Evolutionary conservation across 305 asterid genomes (phyloP).

Genomic region (Coffea humblotiana): DNA sequence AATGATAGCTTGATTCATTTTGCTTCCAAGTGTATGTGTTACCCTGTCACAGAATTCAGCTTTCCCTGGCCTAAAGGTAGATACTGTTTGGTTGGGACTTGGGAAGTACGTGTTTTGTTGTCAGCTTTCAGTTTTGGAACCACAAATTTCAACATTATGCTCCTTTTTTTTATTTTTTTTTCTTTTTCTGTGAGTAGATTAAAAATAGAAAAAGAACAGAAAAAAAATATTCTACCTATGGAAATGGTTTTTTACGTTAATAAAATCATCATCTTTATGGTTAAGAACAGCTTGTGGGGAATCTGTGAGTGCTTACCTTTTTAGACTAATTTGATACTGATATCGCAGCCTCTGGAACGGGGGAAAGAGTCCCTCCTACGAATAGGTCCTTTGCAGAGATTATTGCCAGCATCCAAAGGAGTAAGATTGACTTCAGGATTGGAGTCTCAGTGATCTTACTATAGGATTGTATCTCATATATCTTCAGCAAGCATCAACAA

Average conservation of each 20-base stretch:
- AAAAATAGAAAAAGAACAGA: no score
- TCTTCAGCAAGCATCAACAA: constrained; percentile 47
- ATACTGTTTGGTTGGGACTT: neutral
- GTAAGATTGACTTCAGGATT: constrained; percentile 49
- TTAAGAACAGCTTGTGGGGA: neutral
- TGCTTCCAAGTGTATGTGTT: neutral
- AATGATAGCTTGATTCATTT: neutral
- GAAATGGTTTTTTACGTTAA: neutral
- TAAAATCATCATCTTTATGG: neutral
- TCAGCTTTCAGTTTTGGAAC: neutral
- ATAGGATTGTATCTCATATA: constrained; percentile 50
- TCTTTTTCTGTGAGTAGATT: no score
- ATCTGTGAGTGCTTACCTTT: neutral
- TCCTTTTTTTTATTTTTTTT: neutral
- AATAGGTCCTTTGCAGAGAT: constrained; percentile 45
- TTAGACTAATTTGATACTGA: neutral
- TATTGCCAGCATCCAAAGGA: constrained; percentile 46
- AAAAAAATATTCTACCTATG: no score
- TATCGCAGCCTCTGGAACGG: constrained; percentile 32
- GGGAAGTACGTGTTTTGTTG: neutral
- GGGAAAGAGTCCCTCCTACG: constrained; percentile 42
- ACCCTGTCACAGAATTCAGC: neutral
- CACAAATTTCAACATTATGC: neutral
- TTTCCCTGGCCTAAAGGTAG: neutral
- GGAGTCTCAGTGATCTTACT: constrained; percentile 59